These are phyloP conservation scores for Quercus tomentella DNA, from an alignment of 331 rosid species.

Conservation along the genomic window DNA sequence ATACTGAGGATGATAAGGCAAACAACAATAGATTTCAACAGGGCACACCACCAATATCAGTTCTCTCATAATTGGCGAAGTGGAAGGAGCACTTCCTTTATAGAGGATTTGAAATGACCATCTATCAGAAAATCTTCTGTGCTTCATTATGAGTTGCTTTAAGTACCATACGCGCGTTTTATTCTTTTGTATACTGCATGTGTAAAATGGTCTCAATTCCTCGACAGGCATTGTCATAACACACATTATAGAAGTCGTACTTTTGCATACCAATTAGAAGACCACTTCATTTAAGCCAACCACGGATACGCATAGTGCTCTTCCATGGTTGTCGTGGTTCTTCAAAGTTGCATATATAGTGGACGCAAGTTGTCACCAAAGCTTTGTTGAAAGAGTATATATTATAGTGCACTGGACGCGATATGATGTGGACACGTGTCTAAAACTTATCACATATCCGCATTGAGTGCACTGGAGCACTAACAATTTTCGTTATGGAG, in stretches of 20 bases:
- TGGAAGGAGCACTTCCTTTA: slow-evolving; percentile 27
- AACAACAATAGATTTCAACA: slow-evolving; percentile 18
- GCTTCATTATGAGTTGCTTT: not conserved
- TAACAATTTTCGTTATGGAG: too few relatives aligned
- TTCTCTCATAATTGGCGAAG: slow-evolving; percentile 23
- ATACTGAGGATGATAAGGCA: slow-evolving; percentile 22
- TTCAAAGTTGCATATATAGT: not conserved
- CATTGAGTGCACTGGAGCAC: too few relatives aligned
- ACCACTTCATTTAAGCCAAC: slow-evolving; percentile 3
- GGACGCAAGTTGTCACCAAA: not conserved
- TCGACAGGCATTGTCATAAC: not conserved
- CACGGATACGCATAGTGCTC: slow-evolving; percentile 15
- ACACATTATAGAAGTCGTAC: not conserved
- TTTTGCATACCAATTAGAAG: slow-evolving; percentile 16
- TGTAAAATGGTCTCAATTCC: not conserved
- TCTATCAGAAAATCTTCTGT: not conserved
- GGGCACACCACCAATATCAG: slow-evolving; percentile 24
- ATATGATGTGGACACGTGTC: too few relatives aligned
- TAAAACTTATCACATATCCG: too few relatives aligned
- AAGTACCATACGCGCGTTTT: not conserved
- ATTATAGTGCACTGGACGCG: too few relatives aligned
- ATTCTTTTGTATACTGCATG: slow-evolving; percentile 14
- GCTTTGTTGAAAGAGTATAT: too few relatives aligned
- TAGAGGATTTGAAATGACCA: not conserved
- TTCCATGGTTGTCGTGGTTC: slow-evolving; percentile 4